Conservation (phyloP, 129 eudicot species). For the Logfia minima region DNA sequence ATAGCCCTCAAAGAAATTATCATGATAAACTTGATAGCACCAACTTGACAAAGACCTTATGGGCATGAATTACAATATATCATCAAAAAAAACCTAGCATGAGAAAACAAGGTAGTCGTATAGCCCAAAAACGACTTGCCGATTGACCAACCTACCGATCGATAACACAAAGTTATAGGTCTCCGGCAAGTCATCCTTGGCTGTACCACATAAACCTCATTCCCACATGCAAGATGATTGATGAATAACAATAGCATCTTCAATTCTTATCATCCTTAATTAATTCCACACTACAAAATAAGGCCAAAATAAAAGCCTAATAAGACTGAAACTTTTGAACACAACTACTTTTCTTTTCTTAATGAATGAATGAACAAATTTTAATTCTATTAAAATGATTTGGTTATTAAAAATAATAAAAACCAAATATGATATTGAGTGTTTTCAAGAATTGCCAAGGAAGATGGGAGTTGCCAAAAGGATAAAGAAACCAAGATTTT, state of each 20-base stretch:
- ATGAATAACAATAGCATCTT: constrained; percentile 31
- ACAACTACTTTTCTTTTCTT: too few species aligned
- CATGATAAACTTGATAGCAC: neutral
- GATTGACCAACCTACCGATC: constrained; percentile 2
- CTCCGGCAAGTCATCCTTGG: constrained; percentile 93
- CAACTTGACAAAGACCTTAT: neutral
- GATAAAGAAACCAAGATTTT: constrained; percentile 45
- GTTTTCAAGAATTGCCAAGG: neutral
- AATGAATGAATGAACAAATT: too few species aligned
- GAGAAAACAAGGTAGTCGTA: constrained; percentile 49
- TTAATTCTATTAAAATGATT: too few species aligned
- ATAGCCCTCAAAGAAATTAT: neutral
- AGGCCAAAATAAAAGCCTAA: too few species aligned
- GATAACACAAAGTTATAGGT: neutral
- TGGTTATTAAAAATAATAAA: too few species aligned
- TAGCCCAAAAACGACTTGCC: constrained; percentile 65
- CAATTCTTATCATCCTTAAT: neutral
- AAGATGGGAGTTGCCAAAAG: constrained; percentile 35
- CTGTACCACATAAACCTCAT: constrained; percentile 50
- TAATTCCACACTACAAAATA: neutral
- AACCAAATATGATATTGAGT: too few species aligned
- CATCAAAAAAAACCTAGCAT: constrained; percentile 56
- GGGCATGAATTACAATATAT: constrained; percentile 13
- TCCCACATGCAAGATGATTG: constrained; percentile 67
- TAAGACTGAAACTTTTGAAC: too few species aligned